Conservation (phyloP, 1,284 basidiomycete genomes). For the Termitomyces sp. region DNA sequence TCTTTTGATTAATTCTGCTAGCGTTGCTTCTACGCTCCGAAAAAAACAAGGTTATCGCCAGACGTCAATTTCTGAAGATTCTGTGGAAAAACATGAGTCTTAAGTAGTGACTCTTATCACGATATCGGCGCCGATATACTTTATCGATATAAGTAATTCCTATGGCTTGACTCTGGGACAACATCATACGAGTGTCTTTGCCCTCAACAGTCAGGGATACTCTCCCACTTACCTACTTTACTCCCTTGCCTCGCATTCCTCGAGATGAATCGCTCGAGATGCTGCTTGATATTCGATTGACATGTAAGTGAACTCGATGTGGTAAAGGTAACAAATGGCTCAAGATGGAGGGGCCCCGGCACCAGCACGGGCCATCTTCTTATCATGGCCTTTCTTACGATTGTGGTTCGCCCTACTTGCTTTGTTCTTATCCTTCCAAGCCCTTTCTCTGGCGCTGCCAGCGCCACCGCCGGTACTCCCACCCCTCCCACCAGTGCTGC, state of each 20-base stretch:
- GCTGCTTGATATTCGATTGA: neutral
- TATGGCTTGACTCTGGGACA: no score
- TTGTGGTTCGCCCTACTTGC: conserved; percentile 56
- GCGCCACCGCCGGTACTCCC: conserved; percentile 24
- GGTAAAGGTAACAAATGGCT: neutral
- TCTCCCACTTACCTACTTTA: no score
- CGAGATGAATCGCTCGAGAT: neutral
- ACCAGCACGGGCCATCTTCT: conserved; percentile 63
- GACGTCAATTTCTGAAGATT: no score
- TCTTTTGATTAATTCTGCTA: no score
- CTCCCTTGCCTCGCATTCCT: no score
- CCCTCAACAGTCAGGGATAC: neutral
- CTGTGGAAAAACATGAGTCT: no score
- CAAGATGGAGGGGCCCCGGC: conserved; percentile 18
- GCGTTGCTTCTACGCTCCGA: no score
- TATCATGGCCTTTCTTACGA: conserved; percentile 69
- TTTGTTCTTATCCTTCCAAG: conserved; percentile 70
- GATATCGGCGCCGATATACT: no score
- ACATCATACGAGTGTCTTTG: neutral
- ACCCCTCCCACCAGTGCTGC: conserved; percentile 32
- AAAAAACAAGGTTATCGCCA: no score
- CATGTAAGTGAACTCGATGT: neutral
- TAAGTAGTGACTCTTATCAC: no score
- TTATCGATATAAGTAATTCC: no score
- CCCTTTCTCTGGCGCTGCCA: conserved; percentile 37